Evolutionary conservation across 1,284 basidiomycete species (phyloP), one percentile per base, ranked within the genome.

Genomic region (Ceratobasidium sp.): DNA sequence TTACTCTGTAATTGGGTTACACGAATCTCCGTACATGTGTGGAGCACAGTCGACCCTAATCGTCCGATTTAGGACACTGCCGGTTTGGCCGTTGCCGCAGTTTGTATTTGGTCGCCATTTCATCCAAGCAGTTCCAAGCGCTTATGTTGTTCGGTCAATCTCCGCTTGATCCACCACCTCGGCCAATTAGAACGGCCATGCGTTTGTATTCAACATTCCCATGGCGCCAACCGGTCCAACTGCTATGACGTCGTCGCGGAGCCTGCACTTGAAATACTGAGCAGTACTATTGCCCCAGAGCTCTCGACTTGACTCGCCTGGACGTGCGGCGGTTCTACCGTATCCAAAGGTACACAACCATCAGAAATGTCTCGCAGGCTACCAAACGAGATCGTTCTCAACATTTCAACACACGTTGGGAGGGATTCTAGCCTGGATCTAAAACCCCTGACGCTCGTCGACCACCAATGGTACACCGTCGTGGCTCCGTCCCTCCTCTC

Each of bases 391-490:
- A 41, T 68, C 8, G 2, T 54, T 13, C 43, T 56, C 22, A 27
- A 54, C 9, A 41, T 68, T 16, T 68, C 65, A 54, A 43, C 48
- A 14, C 14, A 22, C 14, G 34, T 54, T 14, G 65, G 27, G 2
- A 24, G 24, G 9, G 65, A 68, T 7, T 68, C 65, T n/a, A 68
- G 46, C 19, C 24, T 68, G 13, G 51, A 68, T 54, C 34, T 68
- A 22, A 68, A 56, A 37, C 51, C 65, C 2, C 31, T 68, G 1
- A 54, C 65, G 14, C 51, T 68, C 7, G 34, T 68, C 19, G 51
- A 48, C 24, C 65, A 34, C 6, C 51, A 54, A 54, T 68, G 65
- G 65, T 34, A 68, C 49, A 24, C 49, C 19, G 65, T 54, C n/a
- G 51, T 29, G 9, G 51, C 65, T 13, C 34, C 65, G 16, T 14